Base-by-base conservation (phyloP, 139 green algal genomes). In the Chlamydomonas sp. region DNA sequence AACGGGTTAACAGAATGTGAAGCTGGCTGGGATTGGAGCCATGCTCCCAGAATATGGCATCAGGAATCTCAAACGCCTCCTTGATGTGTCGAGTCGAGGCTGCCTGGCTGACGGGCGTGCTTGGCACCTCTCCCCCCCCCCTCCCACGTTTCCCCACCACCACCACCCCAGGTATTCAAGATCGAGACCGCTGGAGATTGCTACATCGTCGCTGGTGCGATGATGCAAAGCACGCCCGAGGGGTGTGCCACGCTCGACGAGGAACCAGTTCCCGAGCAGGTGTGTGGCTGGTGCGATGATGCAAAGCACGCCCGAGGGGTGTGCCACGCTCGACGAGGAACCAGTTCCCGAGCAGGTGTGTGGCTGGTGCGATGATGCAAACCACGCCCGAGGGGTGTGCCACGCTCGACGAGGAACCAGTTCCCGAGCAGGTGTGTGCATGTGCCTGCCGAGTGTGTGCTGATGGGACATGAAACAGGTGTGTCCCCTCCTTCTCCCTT, bases 151-250 rank as follows among this genome's bases (percentile, higher is more conserved):
- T 8, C 54, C 31, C 8, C 8, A 63, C 29, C 13, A 50, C 39
- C 39, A n/a, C 10, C 8, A n/a, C 39, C 10, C 8, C 39, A 50
- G 39, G 10, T 50, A 50, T 62, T 35, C 50, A 54, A 69, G 62
- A 37, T 69, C 5, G 62, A 69, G 35, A 69, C 62, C 5, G 72
- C 72, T 28, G 72, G 72, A 16, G 72, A 78, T 26, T 78, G 72
- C 72, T 78, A 78, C 72, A 78, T 78, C n/a, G n/a, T n/a, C n/a
- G 22, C 48, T 70, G 33, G 50, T 31, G 22, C 24, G n/a, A n/a
- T n/a, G n/a, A n/a, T n/a, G n/a, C n/a, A n/a, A 31, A 62, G 50
- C 24, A 31, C 6, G 22, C 20, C 22, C 30, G 39, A 50, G 10
- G 13, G 10, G 39, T 50, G 39, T 50, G 10, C 39, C 39, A 50